Percentiles rank a stretch among this genome's conserved stretches.
phyloP scores from a whole-genome alignment of 306 rosid species.

The Calophaca sinica region DNA sequence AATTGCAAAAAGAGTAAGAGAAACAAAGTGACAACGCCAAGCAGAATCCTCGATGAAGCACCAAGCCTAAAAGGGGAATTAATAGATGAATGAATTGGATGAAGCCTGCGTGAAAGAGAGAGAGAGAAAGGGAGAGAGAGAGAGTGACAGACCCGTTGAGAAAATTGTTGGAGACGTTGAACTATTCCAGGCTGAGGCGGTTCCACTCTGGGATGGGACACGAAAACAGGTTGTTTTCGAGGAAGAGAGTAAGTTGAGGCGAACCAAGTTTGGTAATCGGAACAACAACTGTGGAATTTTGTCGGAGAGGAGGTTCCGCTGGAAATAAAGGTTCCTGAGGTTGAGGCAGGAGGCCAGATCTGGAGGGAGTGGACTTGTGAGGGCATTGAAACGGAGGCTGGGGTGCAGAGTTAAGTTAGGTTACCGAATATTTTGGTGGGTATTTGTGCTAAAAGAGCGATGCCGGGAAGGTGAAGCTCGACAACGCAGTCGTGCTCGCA shows the following conservation, averaged over 20 bases:
- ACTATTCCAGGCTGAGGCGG: conserved; percentile 51
- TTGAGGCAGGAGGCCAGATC: conserved; percentile 62
- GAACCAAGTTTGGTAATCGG: conserved; percentile 51
- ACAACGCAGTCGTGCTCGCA: conserved; percentile 55
- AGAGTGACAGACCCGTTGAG: conserved; percentile 59
- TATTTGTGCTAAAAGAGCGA: conserved; percentile 62
- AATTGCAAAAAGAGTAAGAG: too few relatives aligned
- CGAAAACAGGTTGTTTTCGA: conserved; percentile 53
- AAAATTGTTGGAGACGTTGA: conserved; percentile 66
- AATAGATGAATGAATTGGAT: too few relatives aligned
- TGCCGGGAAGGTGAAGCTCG: conserved; percentile 70
- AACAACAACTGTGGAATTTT: conserved; percentile 54
- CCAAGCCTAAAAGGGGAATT: too few relatives aligned
- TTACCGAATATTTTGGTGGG: conserved; percentile 61
- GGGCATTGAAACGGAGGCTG: conserved; percentile 69
- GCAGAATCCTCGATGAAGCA: too few relatives aligned
- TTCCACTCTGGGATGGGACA: conserved; percentile 56
- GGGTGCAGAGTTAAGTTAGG: conserved; percentile 60
- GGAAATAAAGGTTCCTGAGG: conserved; percentile 68
- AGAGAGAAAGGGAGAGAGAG: too few relatives aligned
- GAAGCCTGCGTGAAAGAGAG: too few relatives aligned
- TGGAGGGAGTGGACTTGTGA: conserved; percentile 57
- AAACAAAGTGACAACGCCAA: too few relatives aligned
- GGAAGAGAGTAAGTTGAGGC: conserved; percentile 64
- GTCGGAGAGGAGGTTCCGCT: conserved; percentile 58